Base-by-base conservation (phyloP, 345 rosid genomes). In the Eucalyptus erythrocorys region DNA sequence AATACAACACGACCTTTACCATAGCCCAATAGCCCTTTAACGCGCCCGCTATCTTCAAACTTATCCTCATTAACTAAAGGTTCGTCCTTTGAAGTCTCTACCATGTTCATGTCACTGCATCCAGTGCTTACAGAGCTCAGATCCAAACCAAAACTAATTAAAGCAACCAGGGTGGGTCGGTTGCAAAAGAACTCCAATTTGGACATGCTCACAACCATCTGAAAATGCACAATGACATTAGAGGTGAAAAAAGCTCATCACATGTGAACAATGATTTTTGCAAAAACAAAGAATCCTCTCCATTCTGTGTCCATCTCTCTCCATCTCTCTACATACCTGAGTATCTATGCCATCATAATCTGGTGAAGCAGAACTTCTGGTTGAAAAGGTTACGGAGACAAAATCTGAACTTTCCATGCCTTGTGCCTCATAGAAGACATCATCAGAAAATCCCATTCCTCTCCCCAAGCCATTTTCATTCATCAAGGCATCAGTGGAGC, bases 151-250 rank as follows among this genome's bases (percentile, higher is more conserved):
- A 97, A 96, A 91, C 95, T 97, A 91, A 98, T 98, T 89, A 98
- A 93, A 90, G 99, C 98, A 93, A 98, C 98, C 86, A 98, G 92
- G 89, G 99, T 95, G 71, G 97, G 99, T 90, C 99, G 93, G 95
- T 94, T 97, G 94, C 96, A 98, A 92, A 97, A 98, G 92, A 98
- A 97, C 91, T 96, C 97, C 90, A 98, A 93, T 91, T 95, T 95
- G 92, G 99, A 97, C 99, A 98, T 95, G 92, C 96, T 95, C 89
- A 98, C 92, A 86, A 96, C 93, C 99, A 98, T 97, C 99, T 98
- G 99, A 90, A 89, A 91, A 92, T 87, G 88, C 68, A 85, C 80
- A 88, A 91, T 84, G 66, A 61, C 86, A 93, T 48, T 86, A 95
- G 89, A 94, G 94, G 59, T 88, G 68, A 86, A 89, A 55, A 90